Evolutionary conservation across 2,329 filamentous ascomycete genomes (phyloP).

Genomic region (Hypoxylon sp.): DNA sequence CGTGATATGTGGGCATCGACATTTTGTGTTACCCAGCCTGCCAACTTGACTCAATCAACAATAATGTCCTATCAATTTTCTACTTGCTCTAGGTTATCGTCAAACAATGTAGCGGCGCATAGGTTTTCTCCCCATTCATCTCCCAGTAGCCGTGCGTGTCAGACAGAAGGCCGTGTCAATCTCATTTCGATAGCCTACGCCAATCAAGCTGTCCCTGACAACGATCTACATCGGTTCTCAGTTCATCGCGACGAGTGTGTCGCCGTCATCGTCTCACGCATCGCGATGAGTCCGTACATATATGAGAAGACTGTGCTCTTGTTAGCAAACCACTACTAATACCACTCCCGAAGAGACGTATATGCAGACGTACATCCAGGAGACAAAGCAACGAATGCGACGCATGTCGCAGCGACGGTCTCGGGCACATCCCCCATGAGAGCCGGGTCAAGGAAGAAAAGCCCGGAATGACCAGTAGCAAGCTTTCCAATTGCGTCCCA

Average conservation of each 20-base stretch:
- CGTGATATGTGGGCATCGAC: neutral
- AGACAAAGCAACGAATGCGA: constrained; percentile 55
- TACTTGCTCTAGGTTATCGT: constrained; percentile 4
- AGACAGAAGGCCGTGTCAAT: neutral
- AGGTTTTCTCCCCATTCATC: neutral
- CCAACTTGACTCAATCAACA: no score
- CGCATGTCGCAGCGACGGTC: constrained; percentile 54
- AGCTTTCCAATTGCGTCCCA: constrained; percentile 59
- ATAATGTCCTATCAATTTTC: neutral
- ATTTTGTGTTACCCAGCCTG: no score
- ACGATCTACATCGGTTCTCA: neutral
- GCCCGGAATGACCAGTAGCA: constrained; percentile 55
- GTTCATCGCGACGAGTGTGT: constrained; percentile 19
- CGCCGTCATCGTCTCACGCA: constrained; percentile 54
- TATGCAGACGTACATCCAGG: constrained; percentile 53
- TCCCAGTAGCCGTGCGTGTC: neutral
- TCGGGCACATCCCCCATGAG: constrained; percentile 52
- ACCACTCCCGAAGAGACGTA: neutral
- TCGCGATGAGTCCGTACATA: constrained; percentile 58
- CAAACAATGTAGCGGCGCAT: neutral
- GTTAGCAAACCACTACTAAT: constrained; percentile 26
- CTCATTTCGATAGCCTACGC: neutral
- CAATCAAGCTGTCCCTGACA: neutral
- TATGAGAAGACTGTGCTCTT: constrained; percentile 54
- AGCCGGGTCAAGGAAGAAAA: constrained; percentile 60